These are phyloP conservation scores for Anthracocystis walkeri DNA, from an alignment of 1,284 basidiomycete genomes.

Conservation along the genomic window DNA sequence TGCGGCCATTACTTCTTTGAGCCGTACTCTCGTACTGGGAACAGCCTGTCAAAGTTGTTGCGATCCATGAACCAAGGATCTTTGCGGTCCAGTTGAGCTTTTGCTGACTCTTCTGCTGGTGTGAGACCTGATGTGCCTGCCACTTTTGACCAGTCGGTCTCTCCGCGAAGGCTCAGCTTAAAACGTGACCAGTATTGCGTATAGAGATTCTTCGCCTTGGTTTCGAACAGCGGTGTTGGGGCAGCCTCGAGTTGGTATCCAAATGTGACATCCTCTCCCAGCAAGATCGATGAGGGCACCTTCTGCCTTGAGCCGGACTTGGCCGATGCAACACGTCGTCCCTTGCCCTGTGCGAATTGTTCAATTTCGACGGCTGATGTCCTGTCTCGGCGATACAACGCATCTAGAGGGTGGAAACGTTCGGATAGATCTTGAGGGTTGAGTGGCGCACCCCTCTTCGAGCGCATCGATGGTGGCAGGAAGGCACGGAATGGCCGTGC, in stretches of 20 bases:
- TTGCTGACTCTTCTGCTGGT: constrained; percentile 19
- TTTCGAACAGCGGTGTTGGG: constrained; percentile 31
- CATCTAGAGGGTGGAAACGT: constrained; percentile 34
- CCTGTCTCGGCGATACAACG: constrained; percentile 36
- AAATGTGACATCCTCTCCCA: constrained; percentile 38
- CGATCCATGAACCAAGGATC: constrained; percentile 57
- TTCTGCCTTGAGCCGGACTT: constrained; percentile 23
- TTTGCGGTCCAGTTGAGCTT: constrained; percentile 29
- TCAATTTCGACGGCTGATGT: constrained; percentile 46
- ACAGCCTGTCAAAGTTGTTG: constrained; percentile 50
- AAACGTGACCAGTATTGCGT: constrained; percentile 44
- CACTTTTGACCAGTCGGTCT: constrained; percentile 41
- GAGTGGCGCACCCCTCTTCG: constrained; percentile 25
- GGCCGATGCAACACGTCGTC: constrained; percentile 22
- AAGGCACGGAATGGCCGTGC: constrained; percentile 33
- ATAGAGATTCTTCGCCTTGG: constrained; percentile 47
- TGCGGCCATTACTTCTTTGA: constrained; percentile 4
- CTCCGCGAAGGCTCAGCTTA: constrained; percentile 46
- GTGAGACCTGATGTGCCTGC: constrained; percentile 21
- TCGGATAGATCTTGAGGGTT: constrained; percentile 34
- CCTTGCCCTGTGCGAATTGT: constrained; percentile 35
- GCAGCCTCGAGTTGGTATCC: constrained; percentile 54
- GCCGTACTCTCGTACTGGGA: constrained; percentile 26
- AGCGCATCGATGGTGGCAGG: constrained; percentile 33
- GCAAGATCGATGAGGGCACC: constrained; percentile 43